A percentile compares a stretch with the other conserved stretches of the same genome.
These are phyloP conservation scores for Boehmeria nivea DNA, from an alignment of 306 rosid species.

Conservation along the genomic window DNA sequence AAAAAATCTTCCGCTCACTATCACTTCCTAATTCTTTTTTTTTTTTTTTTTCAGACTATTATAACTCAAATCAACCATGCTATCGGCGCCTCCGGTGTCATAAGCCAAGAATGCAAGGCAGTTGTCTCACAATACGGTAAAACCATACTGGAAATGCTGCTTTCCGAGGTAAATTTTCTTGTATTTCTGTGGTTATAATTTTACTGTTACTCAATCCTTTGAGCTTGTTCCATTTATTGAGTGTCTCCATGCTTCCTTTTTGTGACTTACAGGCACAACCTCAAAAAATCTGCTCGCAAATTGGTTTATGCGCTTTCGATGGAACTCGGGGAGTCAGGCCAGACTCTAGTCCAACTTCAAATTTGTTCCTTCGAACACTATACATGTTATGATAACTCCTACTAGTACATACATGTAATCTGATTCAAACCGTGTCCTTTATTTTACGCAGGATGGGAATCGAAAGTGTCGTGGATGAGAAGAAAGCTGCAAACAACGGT, in stretches of 20 bases:
- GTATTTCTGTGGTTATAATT: not conserved
- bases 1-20: too few species aligned
- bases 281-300: slow-evolving; percentile 47
- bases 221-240: too few species aligned
- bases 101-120: slow-evolving; percentile 63
- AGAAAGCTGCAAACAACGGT: slow-evolving; percentile 14
- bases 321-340: slow-evolving; percentile 50
- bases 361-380: too few species aligned
- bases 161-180: slow-evolving; percentile 35
- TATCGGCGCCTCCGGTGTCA: slow-evolving; percentile 59
- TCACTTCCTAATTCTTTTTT: too few species aligned
- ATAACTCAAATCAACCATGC: slow-evolving; percentile 65
- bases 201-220: not conserved
- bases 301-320: slow-evolving; percentile 52
- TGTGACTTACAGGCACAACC: slow-evolving; percentile 40
- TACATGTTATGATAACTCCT: too few species aligned
- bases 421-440: slow-evolving; percentile 7
- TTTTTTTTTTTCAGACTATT: slow-evolving; percentile 33
- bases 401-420: not conserved
- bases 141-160: slow-evolving; percentile 43
- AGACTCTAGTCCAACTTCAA: slow-evolving; percentile 33
- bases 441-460: slow-evolving; percentile 44
- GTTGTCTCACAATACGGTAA: slow-evolving; percentile 55
- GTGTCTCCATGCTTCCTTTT: slow-evolving; percentile 13
- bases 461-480: slow-evolving; percentile 37